These are phyloP conservation scores for Galeopsis tetrahit DNA, from an alignment of 257 asterid genomes.

Conservation along the genomic window DNA sequence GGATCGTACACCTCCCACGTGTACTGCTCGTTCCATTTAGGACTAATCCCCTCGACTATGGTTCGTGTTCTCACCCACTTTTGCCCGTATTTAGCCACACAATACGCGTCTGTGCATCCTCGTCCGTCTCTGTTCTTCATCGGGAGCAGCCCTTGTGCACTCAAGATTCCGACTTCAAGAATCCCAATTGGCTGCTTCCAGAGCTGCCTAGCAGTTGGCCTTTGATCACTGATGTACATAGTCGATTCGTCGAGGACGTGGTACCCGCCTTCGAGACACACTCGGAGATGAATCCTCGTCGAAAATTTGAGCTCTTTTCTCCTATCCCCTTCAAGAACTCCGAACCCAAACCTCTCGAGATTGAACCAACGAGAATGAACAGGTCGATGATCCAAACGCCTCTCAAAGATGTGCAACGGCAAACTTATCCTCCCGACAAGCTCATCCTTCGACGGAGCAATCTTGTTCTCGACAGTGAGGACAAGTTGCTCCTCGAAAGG, in stretches of 20 bases:
- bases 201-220: constrained; percentile 71
- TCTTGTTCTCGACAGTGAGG: constrained; percentile 54
- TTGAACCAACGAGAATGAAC: constrained; percentile 74
- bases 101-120: constrained; percentile 67
- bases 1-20: constrained; percentile 91
- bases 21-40: constrained; percentile 84
- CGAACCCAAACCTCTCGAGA: constrained; percentile 60
- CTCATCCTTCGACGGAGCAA: constrained; percentile 56
- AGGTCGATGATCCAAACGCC: constrained; percentile 64
- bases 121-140: constrained; percentile 54
- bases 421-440: constrained; percentile 55
- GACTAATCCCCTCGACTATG: constrained; percentile 57
- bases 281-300: constrained; percentile 65
- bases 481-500: constrained; percentile 75
- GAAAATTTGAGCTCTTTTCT: constrained; percentile 63
- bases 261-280: constrained; percentile 72
- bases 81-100: constrained; percentile 79
- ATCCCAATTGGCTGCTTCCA: constrained; percentile 82
- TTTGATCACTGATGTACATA: constrained; percentile 67
- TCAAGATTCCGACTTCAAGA: constrained; percentile 69
- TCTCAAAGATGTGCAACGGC: constrained; percentile 59
- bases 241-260: constrained; percentile 82
- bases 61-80: constrained; percentile 86
- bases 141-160: constrained; percentile 61
- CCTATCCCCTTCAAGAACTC: constrained; percentile 61